Percentiles rank a stretch among this genome's conserved stretches.
phyloP scores from a whole-genome alignment of 2,329 filamentous ascomycete species.

The Talaromyces amestolkiae region DNA sequence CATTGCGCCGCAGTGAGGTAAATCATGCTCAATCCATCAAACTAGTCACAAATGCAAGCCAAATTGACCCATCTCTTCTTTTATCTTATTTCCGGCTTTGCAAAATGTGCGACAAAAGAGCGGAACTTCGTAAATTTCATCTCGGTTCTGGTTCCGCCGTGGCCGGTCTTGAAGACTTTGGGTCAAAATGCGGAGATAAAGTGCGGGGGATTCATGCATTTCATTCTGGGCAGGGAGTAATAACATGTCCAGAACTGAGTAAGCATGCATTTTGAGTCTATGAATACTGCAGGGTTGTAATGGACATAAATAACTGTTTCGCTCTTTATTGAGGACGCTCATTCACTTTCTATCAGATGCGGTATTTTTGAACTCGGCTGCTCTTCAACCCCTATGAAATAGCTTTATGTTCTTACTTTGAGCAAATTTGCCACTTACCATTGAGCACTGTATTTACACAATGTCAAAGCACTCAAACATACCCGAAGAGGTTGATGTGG shows the following conservation, averaged over 20 bases:
- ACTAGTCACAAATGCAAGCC: background rate
- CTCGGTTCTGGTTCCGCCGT: background rate
- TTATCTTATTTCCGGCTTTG: background rate
- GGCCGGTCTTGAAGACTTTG: background rate
- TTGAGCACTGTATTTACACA: background rate
- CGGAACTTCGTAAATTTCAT: background rate
- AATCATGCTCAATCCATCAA: background rate
- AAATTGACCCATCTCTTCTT: background rate
- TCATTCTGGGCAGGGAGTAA: background rate
- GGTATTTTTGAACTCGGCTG: background rate
- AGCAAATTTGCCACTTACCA: background rate
- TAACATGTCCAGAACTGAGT: background rate
- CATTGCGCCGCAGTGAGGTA: background rate
- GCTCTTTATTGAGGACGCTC: background rate
- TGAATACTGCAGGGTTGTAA: background rate
- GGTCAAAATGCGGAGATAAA: background rate
- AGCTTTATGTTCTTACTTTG: background rate
- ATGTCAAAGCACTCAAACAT: conserved; percentile 3
- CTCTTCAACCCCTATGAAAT: background rate
- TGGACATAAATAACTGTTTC: background rate
- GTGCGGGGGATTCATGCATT: background rate
- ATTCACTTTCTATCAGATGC: background rate
- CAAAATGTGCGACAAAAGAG: background rate
- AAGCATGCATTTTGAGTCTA: background rate
- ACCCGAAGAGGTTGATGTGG: conserved; percentile 8